A percentile compares a stretch with the other conserved stretches of the same genome.
Evolutionary conservation across 2,329 filamentous ascomycete genomes (phyloP).

Genomic region (Plenodomus tracheiphilus): DNA sequence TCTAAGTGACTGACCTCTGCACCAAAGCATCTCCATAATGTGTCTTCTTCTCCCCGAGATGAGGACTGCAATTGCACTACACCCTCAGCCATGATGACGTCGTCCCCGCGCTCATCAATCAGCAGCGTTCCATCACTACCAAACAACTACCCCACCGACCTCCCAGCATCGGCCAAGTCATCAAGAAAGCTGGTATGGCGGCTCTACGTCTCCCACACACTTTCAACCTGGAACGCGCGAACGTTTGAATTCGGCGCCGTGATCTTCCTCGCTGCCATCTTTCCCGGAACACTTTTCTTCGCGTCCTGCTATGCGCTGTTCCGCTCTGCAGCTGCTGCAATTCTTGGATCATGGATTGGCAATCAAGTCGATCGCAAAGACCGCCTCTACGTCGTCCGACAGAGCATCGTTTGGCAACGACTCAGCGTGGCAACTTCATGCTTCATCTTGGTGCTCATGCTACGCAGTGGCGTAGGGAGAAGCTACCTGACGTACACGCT

Average conservation of each 20-base stretch:
- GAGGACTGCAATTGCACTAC: background rate
- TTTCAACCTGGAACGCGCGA: slow-evolving; percentile 55
- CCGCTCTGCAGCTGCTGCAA: slow-evolving; percentile 60
- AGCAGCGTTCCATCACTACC: background rate
- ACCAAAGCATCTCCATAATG: slow-evolving; percentile 1
- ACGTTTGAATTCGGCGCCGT: slow-evolving; percentile 56
- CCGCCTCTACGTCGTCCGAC: slow-evolving; percentile 45
- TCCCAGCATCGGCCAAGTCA: background rate
- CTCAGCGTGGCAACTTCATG: slow-evolving; percentile 39
- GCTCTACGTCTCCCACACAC: slow-evolving; percentile 52
- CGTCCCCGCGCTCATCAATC: slow-evolving; percentile 5
- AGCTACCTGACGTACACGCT: slow-evolving; percentile 27
- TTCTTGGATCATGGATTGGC: slow-evolving; percentile 64
- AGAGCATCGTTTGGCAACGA: slow-evolving; percentile 47
- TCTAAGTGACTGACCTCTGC: background rate
- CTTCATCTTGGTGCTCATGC: slow-evolving; percentile 25
- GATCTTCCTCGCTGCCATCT: slow-evolving; percentile 52
- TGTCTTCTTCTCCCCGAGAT: background rate
- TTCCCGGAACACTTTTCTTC: slow-evolving; percentile 62
- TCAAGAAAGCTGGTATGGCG: slow-evolving; percentile 28
- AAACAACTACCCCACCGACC: slow-evolving; percentile 8
- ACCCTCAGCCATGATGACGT: slow-evolving; percentile 3
- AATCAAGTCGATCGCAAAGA: slow-evolving; percentile 59
- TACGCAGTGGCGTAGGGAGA: slow-evolving; percentile 11
- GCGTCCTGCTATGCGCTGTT: slow-evolving; percentile 70